Conservation (phyloP, 1,284 basidiomycete genomes). For the Apiotrichum veenhuisii region DNA sequence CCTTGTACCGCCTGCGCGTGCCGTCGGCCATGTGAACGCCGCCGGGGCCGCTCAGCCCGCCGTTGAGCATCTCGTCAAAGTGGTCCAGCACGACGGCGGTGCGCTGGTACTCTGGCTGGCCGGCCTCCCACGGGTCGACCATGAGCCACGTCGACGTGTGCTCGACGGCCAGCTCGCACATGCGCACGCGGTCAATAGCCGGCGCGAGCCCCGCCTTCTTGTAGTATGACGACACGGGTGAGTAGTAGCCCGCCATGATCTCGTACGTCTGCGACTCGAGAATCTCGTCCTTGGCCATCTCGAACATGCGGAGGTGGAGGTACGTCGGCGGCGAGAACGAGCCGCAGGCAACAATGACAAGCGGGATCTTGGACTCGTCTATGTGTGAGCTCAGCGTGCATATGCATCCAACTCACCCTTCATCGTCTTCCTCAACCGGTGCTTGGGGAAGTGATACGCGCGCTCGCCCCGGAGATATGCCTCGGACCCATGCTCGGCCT, state of each 20-base stretch:
- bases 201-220: conserved; percentile 83
- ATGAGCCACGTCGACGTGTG: conserved; percentile 60
- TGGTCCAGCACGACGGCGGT: conserved; percentile 95
- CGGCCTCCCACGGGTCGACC: conserved; percentile 96
- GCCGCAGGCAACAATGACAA: conserved; percentile 56
- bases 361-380: conserved; percentile 52
- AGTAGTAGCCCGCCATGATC: conserved; percentile 89
- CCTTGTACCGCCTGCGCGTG: conserved; percentile 52
- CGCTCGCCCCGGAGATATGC: conserved; percentile 38
- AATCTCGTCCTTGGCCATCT: conserved; percentile 94
- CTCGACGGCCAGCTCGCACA: conserved; percentile 82
- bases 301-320: conserved; percentile 79
- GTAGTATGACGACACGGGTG: conserved; percentile 86
- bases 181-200: conserved; percentile 73
- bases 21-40: conserved; percentile 46
- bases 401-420: conserved; percentile 41
- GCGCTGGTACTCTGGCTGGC: conserved; percentile 83
- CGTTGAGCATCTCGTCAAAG: conserved; percentile 90
- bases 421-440: conserved; percentile 49
- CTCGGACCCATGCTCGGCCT: conserved; percentile 37
- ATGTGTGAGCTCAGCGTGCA: neutral
- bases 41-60: conserved; percentile 50
- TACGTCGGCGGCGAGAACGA: conserved; percentile 58
- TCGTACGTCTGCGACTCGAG: conserved; percentile 90
- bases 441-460: conserved; percentile 49